These are phyloP conservation scores for Solanum sitiens DNA, from an alignment of 257 asterid species.

Conservation along the genomic window DNA sequence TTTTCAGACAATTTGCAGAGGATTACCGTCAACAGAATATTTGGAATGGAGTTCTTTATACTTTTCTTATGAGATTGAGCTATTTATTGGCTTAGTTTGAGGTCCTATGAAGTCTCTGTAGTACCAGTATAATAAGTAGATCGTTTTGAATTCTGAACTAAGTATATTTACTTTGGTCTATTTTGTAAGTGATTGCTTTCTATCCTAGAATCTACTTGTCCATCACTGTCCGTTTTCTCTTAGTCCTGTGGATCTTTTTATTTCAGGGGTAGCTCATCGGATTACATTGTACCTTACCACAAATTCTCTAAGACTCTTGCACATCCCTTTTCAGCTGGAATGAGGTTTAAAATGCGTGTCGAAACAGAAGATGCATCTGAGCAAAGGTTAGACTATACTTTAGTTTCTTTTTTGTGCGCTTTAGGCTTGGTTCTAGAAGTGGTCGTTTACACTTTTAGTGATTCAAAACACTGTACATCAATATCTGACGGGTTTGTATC, in stretches of 20 bases:
- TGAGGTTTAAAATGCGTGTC: constrained; percentile 72
- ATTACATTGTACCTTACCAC: constrained; percentile 57
- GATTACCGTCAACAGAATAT: neutral
- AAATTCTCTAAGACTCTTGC: constrained; percentile 74
- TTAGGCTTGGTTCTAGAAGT: neutral
- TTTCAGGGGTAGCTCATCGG: constrained; percentile 73
- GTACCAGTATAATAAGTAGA: neutral
- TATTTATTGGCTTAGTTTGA: neutral
- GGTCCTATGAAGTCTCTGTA: neutral
- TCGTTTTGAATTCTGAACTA: neutral
- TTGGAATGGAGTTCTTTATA: neutral
- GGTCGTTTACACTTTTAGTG: neutral
- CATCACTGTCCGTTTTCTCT: neutral
- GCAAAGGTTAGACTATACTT: constrained; percentile 51
- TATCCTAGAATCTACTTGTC: neutral
- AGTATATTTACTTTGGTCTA: neutral
- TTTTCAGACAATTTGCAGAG: neutral
- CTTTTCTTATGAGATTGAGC: neutral
- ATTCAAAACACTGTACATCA: neutral
- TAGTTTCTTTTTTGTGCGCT: neutral
- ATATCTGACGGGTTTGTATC: constrained; percentile 5
- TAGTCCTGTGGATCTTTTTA: neutral
- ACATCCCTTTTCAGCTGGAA: constrained; percentile 60
- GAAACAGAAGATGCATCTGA: constrained; percentile 93
- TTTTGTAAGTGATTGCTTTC: neutral